Conservation (phyloP, 768 basidiomycete genomes). For the Rhizopogon salebrosus region DNA sequence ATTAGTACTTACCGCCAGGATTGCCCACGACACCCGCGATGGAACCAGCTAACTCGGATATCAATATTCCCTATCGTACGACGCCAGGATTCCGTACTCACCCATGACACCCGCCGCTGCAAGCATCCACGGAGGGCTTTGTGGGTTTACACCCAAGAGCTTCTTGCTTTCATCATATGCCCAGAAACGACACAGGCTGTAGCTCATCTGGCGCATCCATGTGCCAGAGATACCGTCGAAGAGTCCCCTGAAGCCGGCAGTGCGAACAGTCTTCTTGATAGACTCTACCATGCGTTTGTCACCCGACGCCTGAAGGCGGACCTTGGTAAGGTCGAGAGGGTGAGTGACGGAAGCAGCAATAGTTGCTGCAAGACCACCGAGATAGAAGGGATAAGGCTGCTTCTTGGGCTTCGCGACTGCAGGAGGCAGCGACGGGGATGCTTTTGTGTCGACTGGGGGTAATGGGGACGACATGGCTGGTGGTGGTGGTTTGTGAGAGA, state of each 20-base stretch:
- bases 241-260: slow-evolving; percentile 67
- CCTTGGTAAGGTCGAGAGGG: slow-evolving; percentile 87
- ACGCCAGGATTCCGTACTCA: slow-evolving; percentile 31
- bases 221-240: slow-evolving; percentile 88
- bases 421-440: slow-evolving; percentile 3
- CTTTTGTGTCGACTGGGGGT: neutral
- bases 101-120: slow-evolving; percentile 83
- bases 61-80: neutral
- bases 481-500: neutral
- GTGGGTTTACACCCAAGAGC: slow-evolving; percentile 58
- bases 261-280: slow-evolving; percentile 75
- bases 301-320: slow-evolving; percentile 85
- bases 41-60: slow-evolving; percentile 54
- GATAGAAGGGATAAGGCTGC: slow-evolving; percentile 81
- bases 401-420: slow-evolving; percentile 34
- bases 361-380: slow-evolving; percentile 82
- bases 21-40: slow-evolving; percentile 89
- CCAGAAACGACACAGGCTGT: slow-evolving; percentile 90
- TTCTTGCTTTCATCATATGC: slow-evolving; percentile 91
- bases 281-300: slow-evolving; percentile 88
- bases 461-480: neutral
- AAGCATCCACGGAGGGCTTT: slow-evolving; percentile 77
- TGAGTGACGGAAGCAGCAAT: slow-evolving; percentile 88
- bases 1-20: slow-evolving; percentile 56
- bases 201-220: slow-evolving; percentile 89